These are phyloP conservation scores for Prosopis cineraria DNA, from an alignment of 306 rosid species.

Conservation along the genomic window DNA sequence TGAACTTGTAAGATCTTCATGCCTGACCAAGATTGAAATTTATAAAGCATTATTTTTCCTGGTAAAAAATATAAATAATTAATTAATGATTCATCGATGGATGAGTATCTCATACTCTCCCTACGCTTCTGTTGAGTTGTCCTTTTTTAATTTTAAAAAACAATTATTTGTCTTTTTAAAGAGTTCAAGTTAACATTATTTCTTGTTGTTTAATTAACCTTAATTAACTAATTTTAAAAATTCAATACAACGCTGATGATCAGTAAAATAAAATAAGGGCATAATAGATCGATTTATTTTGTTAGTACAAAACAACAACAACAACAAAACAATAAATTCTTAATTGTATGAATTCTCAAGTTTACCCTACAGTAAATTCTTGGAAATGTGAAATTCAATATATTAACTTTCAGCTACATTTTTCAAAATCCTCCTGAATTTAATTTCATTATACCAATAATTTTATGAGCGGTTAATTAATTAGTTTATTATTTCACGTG, in stretches of 20 bases:
- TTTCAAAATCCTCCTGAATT: not conserved
- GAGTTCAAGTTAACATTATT: not conserved
- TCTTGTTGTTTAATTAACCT: not conserved
- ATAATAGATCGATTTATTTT: too few species aligned
- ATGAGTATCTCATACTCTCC: not conserved
- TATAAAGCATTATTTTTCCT: not conserved
- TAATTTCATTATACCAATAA: not conserved
- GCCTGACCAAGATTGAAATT: not conserved
- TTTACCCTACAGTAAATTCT: too few species aligned
- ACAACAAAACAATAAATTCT: too few species aligned
- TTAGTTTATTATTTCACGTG: too few species aligned
- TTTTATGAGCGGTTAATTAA: not conserved
- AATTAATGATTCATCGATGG: not conserved
- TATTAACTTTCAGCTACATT: not conserved
- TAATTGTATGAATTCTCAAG: too few species aligned
- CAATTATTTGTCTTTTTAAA: not conserved
- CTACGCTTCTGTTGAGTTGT: not conserved
- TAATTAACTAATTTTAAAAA: too few species aligned
- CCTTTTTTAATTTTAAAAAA: not conserved
- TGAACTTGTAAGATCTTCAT: not conserved
- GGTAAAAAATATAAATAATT: not conserved
- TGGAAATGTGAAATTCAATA: not conserved
- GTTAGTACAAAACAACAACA: too few species aligned
- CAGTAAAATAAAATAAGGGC: not conserved
- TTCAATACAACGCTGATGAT: too few species aligned